Evolutionary conservation across 371 early-diverging fungal species (phyloP), one percentile per base, ranked within the genome.

Genomic region (Zychaea mexicana): DNA sequence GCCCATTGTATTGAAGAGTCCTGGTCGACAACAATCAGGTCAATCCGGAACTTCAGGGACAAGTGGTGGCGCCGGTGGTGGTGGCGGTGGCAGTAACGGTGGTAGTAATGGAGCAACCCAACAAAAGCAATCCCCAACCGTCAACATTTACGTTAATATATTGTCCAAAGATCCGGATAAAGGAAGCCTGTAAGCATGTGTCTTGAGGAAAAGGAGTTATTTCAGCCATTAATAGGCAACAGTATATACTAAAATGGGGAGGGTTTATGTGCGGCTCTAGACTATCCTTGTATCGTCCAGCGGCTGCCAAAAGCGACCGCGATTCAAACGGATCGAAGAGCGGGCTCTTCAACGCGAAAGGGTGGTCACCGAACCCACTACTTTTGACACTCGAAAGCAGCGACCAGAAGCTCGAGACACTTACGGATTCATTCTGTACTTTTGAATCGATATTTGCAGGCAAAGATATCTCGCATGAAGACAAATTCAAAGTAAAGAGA

Each of bases 91-190:
- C 15, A 42, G 15, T 42, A 12, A 42, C n/a, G n/a, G 0, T 42
- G n/a, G 42, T n/a, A 42, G 6, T 42, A 49, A 49, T 24, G 49
- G 49, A 19, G 26, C 12, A 0, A 31, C 28, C 17, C 66, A 63
- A 27, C 76, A 75, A 47, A 81, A 81, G 42, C 78, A 76, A 69
- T 67, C 72, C n/a, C 82, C 78, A 2, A 78, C 82, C 0, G 65
- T 70, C n/a, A 81, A 81, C 60, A 68, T 81, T 28, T 78, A 77
- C 55, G 77, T 77, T 19, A 69, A 70, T 42, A 62, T 78, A 13
- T 30, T 81, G 3, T 63, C 71, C 4, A 78, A 78, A 47, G 65
- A 73, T 15, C 63, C 64, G 17, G 55, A 54, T 3, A 61, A 57
- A 32, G 53, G 63, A 2, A 42, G 13, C 2, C 4, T 7, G n/a